Conservation (phyloP, 164 flowering plant species). For the Amborella trichopoda region DNA sequence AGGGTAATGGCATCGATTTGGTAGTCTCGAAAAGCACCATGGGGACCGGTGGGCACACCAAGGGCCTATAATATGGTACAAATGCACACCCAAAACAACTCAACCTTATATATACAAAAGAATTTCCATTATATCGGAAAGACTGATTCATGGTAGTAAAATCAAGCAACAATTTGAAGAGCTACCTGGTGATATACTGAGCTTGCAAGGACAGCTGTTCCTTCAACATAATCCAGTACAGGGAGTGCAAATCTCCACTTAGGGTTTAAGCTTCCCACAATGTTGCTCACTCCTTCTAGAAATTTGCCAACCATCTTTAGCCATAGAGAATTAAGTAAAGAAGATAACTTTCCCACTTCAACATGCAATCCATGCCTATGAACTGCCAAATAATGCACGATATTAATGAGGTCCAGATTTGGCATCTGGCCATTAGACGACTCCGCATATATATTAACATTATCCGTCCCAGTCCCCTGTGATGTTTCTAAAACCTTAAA, state of each 20-base stretch:
- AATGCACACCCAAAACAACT: not conserved
- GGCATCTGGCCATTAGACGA: slow-evolving; percentile 99
- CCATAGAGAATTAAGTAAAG: slow-evolving; percentile 44
- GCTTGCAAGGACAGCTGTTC: slow-evolving; percentile 74
- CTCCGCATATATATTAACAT: slow-evolving; percentile 73
- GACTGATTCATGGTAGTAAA: too few relatives aligned
- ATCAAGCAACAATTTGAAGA: not conserved
- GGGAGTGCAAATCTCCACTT: slow-evolving; percentile 73
- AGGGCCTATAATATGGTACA: slow-evolving; percentile 40
- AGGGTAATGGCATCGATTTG: slow-evolving; percentile 86
- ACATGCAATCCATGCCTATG: slow-evolving; percentile 76
- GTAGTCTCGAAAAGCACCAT: slow-evolving; percentile 87
- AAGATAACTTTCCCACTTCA: slow-evolving; percentile 47
- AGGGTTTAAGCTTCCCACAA: slow-evolving; percentile 57
- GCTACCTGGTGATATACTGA: slow-evolving; percentile 75
- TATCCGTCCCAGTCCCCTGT: slow-evolving; percentile 31
- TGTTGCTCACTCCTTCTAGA: slow-evolving; percentile 44
- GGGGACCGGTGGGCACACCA: slow-evolving; percentile 81
- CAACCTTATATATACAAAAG: not conserved
- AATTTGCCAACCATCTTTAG: slow-evolving; percentile 39
- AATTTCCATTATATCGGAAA: too few relatives aligned
- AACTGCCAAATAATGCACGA: slow-evolving; percentile 79
- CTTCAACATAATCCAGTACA: slow-evolving; percentile 59
- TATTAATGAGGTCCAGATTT: slow-evolving; percentile 85
- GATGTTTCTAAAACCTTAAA: slow-evolving; percentile 51